A percentile compares a stretch with the other conserved stretches of the same genome.
Conservation (phyloP, 495 filamentous ascomycete species). For the Annulohypoxylon bovei region DNA sequence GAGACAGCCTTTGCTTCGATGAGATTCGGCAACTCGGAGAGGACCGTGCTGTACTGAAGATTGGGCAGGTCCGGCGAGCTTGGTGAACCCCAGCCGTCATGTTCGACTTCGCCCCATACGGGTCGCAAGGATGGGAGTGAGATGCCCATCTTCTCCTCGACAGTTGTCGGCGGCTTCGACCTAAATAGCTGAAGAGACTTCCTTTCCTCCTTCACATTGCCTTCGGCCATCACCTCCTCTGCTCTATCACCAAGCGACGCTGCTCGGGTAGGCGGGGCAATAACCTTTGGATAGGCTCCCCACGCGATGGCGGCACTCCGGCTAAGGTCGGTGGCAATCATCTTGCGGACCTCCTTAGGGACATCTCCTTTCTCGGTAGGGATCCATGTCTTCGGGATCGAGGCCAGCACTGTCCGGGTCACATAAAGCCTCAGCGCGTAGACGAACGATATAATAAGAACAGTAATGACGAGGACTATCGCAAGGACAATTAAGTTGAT, state of each 20-base stretch:
- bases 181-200: constrained; percentile 39
- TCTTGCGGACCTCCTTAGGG: constrained; percentile 72
- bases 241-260: constrained; percentile 9
- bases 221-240: not conserved
- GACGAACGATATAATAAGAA: constrained; percentile 75
- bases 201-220: constrained; percentile 14
- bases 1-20: constrained; percentile 94
- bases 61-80: constrained; percentile 76
- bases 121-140: constrained; percentile 45
- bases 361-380: constrained; percentile 84
- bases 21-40: constrained; percentile 86
- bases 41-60: constrained; percentile 81
- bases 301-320: constrained; percentile 85
- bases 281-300: constrained; percentile 74
- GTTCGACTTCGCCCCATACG: constrained; percentile 81
- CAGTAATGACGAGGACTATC: constrained; percentile 79
- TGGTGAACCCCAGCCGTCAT: constrained; percentile 91
- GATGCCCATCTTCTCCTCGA: constrained; percentile 42
- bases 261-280: constrained; percentile 38
- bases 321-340: constrained; percentile 75
- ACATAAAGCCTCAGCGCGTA: constrained; percentile 91
- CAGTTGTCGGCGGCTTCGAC: constrained; percentile 39
- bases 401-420: constrained; percentile 76
- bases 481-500: constrained; percentile 88
- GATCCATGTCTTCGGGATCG: constrained; percentile 85